Conservation (phyloP, 768 basidiomycete genomes). For the Kwoniella sp. region DNA sequence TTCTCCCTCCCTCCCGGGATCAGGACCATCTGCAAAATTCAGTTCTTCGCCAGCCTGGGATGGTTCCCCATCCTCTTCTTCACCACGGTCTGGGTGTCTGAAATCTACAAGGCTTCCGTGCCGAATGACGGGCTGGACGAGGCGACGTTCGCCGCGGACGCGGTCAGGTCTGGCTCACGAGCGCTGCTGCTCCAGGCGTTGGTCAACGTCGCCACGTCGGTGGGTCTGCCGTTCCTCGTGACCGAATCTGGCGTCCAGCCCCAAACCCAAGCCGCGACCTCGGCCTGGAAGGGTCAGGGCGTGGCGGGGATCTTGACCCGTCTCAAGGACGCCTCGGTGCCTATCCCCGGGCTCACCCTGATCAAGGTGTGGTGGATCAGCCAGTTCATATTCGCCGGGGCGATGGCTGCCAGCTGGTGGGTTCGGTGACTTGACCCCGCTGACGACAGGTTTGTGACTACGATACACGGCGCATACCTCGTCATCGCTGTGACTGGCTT, state of each 20-base stretch:
- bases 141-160: conserved; percentile 52
- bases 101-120: conserved; percentile 62
- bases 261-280: conserved; percentile 7
- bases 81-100: conserved; percentile 79
- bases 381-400: conserved; percentile 66
- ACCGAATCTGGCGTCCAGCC: conserved; percentile 35
- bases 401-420: conserved; percentile 81
- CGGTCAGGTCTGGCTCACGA: conserved; percentile 75
- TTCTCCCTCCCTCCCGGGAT: conserved; percentile 68
- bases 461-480: conserved; percentile 65
- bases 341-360: conserved; percentile 47
- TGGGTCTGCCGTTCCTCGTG: conserved; percentile 66
- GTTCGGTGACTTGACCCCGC: conserved; percentile 48
- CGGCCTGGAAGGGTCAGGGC: conserved; percentile 12
- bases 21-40: conserved; percentile 64
- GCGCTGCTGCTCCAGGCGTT: conserved; percentile 75
- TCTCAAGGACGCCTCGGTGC: conserved; percentile 26
- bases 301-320: conserved; percentile 3
- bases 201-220: conserved; percentile 63
- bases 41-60: conserved; percentile 59
- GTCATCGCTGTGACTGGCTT: conserved; percentile 77
- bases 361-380: conserved; percentile 67
- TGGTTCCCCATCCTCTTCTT: conserved; percentile 95
- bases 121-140: conserved; percentile 54
- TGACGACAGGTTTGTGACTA: conserved; percentile 61